Evolutionary conservation across 441 rosid species (phyloP).

Genomic region (Raphanus hybrid): DNA sequence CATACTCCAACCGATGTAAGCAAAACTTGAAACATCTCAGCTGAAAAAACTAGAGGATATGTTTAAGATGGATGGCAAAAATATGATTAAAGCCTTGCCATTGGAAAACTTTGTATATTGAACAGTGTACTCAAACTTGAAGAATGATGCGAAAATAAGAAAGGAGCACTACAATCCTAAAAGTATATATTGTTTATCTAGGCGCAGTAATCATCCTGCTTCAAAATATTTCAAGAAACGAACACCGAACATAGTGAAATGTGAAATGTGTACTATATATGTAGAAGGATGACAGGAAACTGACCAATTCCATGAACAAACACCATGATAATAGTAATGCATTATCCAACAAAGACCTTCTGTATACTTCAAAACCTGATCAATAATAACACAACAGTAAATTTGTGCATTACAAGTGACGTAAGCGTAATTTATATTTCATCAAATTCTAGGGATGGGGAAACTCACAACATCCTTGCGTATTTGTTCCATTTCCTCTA

Average conservation of each 20-base stretch:
- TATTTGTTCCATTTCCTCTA: constrained; percentile 72
- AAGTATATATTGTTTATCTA: neutral
- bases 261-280: constrained; percentile 1
- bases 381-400: constrained; percentile 29
- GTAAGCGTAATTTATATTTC: constrained; percentile 16
- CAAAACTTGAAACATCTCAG: constrained; percentile 9
- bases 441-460: constrained; percentile 13
- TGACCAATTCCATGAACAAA: constrained; percentile 98
- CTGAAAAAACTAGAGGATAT: constrained; percentile 5
- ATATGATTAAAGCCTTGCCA: constrained; percentile 10
- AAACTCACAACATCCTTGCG: constrained; percentile 89
- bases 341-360: constrained; percentile 98
- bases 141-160: neutral
- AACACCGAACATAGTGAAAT: constrained; percentile 22
- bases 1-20: neutral
- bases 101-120: neutral
- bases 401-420: constrained; percentile 4
- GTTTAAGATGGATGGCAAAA: constrained; percentile 2
- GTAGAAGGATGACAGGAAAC: constrained; percentile 43
- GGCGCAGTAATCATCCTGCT: constrained; percentile 17
- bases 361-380: constrained; percentile 76
- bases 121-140: constrained; percentile 4
- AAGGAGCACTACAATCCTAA: constrained; percentile 15
- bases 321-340: constrained; percentile 97
- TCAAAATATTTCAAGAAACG: constrained; percentile 6